Conservation (phyloP, 2,329 filamentous ascomycete species). For the Colletotrichum sp. region DNA sequence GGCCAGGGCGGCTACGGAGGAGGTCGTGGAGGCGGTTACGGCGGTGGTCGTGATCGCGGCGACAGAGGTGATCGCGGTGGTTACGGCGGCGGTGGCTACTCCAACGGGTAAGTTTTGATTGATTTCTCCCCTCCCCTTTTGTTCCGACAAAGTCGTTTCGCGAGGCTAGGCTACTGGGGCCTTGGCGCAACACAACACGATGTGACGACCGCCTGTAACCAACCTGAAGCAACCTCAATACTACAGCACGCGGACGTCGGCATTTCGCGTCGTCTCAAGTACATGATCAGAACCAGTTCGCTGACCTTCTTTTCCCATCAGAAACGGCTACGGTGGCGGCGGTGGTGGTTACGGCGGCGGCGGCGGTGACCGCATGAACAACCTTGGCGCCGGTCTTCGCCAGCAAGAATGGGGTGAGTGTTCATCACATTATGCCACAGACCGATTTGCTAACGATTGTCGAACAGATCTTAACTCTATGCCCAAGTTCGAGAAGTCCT, state of each 20-base stretch:
- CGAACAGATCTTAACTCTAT: constrained; percentile 72
- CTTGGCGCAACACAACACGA: not conserved
- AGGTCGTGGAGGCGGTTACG: constrained; percentile 30
- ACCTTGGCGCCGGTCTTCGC: constrained; percentile 86
- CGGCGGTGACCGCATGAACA: constrained; percentile 92
- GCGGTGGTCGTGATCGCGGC: constrained; percentile 33
- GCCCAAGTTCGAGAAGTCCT: constrained; percentile 98
- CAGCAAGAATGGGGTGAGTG: constrained; percentile 85
- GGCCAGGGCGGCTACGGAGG: constrained; percentile 32
- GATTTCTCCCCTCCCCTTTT: constrained; percentile 28
- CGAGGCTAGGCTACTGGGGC: not conserved
- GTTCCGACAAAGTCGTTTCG: constrained; percentile 31
- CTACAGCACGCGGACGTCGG: not conserved
- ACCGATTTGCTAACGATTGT: constrained; percentile 26
- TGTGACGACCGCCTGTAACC: not conserved
- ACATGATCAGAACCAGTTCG: constrained; percentile 8
- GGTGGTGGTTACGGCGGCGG: constrained; percentile 50
- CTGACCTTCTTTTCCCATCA: constrained; percentile 42
- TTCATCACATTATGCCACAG: not conserved
- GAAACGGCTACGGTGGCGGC: constrained; percentile 47
- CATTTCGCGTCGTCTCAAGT: not conserved
- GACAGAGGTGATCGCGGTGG: constrained; percentile 32
- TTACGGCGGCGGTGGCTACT: constrained; percentile 44
- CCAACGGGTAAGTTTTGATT: constrained; percentile 41
- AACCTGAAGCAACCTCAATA: not conserved